Evolutionary conservation across 495 filamentous ascomycete genomes (phyloP).

Genomic region (Xeromyces bisporus): DNA sequence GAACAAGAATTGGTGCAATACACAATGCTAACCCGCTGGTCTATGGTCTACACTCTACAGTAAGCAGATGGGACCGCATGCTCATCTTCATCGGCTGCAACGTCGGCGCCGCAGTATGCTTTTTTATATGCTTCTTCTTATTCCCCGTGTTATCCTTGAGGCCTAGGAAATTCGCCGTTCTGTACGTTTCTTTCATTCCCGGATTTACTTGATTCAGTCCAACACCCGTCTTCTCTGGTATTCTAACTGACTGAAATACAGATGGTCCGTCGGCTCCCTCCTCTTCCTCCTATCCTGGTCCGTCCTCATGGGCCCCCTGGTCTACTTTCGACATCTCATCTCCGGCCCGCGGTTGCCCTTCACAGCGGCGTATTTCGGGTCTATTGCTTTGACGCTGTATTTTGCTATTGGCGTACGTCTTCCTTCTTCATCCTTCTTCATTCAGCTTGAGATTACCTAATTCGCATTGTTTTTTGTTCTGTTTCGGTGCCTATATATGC

Average conservation of each 20-base stretch:
- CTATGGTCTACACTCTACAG: slow-evolving; percentile 29
- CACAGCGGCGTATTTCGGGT: slow-evolving; percentile 93
- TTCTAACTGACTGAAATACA: slow-evolving; percentile 20
- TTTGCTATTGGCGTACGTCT: slow-evolving; percentile 77
- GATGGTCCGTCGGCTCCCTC: slow-evolving; percentile 85
- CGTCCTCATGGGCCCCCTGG: slow-evolving; percentile 74
- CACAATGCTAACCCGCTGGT: slow-evolving; percentile 5
- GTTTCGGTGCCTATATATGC: too few species aligned
- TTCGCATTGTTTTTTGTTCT: slow-evolving; percentile 7
- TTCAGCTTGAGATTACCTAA: neutral
- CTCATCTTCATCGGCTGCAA: slow-evolving; percentile 88
- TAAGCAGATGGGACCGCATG: slow-evolving; percentile 93
- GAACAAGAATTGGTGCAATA: too few species aligned
- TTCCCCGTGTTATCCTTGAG: slow-evolving; percentile 62
- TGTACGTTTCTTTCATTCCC: too few species aligned
- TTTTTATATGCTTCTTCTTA: slow-evolving; percentile 78
- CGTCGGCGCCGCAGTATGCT: slow-evolving; percentile 75
- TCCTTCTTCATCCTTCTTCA: neutral
- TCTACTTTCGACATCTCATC: slow-evolving; percentile 68
- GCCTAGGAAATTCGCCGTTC: slow-evolving; percentile 85
- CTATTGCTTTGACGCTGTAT: slow-evolving; percentile 75
- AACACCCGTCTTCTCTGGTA: slow-evolving; percentile 10
- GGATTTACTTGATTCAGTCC: too few species aligned
- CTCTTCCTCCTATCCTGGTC: slow-evolving; percentile 89
- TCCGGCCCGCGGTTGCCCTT: slow-evolving; percentile 80